Evolutionary conservation across 768 basidiomycete species (phyloP), one percentile per base, ranked within the genome.

Genomic region (Tricholoma hemisulphureum): DNA sequence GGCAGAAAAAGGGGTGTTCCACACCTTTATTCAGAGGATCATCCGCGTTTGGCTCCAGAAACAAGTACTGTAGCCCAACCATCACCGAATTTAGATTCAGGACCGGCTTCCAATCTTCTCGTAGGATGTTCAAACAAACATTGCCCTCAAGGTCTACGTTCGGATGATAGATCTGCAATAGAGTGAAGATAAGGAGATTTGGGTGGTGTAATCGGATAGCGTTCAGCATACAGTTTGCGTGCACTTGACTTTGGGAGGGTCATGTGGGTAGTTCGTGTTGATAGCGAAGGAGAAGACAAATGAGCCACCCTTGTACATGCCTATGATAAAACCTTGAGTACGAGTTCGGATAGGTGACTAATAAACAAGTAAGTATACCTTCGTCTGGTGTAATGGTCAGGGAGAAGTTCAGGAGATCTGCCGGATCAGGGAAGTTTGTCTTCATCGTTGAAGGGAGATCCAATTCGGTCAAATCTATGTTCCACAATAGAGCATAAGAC

Each of bases 51-150:
- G 97, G 97, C 73, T 99, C 97, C 57, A 99, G 80, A 82, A 99
- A 99, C 53, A 99, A 83, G 69, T 98, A 99, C 72, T 99, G 97
- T 56, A 99, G 74, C 32, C 97, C 97, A 58, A 98, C 93, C 93
- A 98, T 96, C 62, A 99, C 93, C 28, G 95, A 93, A 71, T 95
- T 98, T 53, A 99, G 80, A 73, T 98, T 98, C 43, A 99, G 79
- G 3, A 99, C 97, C 5, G 97, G 97, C 69, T 99, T 99, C 97
- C 97, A 99, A 76, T 99, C 97, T 78, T 99, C 97, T 70, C 97
- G 86, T 58, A 98, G 83, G 70, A 98, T 98, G 75, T 98, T 98
- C 65, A 99, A 73, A 78, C 97, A 99, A 46, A 99, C 96, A 65
- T 98, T 98, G 45, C 97, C 97, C 70, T 98, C 94, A 34, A 97